Evolutionary conservation across 169 alveolate genomes (phyloP).

Genomic region (Plasmodium relictum): DNA sequence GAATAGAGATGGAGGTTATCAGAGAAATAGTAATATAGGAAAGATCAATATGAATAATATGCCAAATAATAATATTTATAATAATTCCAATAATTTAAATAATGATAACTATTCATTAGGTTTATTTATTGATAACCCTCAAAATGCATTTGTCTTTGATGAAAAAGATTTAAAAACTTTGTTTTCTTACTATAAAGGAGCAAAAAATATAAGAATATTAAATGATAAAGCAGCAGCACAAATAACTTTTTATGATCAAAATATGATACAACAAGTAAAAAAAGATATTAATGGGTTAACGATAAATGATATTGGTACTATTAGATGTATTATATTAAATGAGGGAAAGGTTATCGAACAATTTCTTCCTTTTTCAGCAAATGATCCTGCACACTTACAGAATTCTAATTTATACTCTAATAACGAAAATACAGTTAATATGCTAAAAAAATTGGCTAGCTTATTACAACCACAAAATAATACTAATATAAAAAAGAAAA

Average conservation of each 20-base stretch:
- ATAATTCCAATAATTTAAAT: constrained; percentile 14
- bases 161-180: constrained; percentile 52
- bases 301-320: constrained; percentile 68
- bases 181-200: constrained; percentile 75
- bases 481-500: background rate
- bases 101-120: constrained; percentile 70
- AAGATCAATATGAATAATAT: constrained; percentile 18
- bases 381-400: constrained; percentile 28
- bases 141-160: constrained; percentile 67
- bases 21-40: constrained; percentile 7
- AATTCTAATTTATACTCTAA: background rate
- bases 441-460: constrained; percentile 52
- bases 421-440: constrained; percentile 50
- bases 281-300: constrained; percentile 76
- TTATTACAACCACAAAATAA: constrained; percentile 20
- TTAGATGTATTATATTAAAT: constrained; percentile 69
- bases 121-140: constrained; percentile 70
- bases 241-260: constrained; percentile 67
- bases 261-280: constrained; percentile 75
- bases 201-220: constrained; percentile 55
- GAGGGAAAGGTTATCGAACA: constrained; percentile 71
- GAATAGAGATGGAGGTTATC: constrained; percentile 29
- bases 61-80: constrained; percentile 18
- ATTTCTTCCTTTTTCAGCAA: constrained; percentile 74
- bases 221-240: constrained; percentile 76